phyloP scores from a whole-genome alignment of 1,284 basidiomycete species.

The Pseudozyma flocculosa region DNA sequence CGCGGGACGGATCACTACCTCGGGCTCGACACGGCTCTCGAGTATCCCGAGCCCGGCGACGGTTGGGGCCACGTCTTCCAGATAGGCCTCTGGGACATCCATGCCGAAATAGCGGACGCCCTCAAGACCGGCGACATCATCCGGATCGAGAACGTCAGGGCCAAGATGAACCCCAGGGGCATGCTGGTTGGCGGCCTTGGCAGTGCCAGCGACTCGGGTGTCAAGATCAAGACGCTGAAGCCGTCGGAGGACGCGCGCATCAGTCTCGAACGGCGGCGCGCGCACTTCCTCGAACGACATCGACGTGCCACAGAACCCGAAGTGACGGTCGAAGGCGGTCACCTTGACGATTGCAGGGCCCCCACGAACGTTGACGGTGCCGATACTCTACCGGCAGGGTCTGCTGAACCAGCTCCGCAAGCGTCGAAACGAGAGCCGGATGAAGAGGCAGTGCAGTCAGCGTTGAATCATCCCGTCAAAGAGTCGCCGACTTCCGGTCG shows the following conservation, averaged over 20 bases:
- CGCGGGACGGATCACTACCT: conserved; percentile 39
- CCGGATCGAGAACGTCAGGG: conserved; percentile 39
- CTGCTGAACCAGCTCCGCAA: too few species aligned
- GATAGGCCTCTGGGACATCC: conserved; percentile 44
- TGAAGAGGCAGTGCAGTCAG: too few species aligned
- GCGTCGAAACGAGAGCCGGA: too few species aligned
- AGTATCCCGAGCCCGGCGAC: conserved; percentile 3
- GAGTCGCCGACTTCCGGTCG: background rate
- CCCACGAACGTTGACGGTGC: too few species aligned
- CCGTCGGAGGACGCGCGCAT: conserved; percentile 18
- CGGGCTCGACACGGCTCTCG: background rate
- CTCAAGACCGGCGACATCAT: conserved; percentile 41
- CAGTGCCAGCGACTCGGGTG: conserved; percentile 25
- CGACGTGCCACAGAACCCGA: too few species aligned
- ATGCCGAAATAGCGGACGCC: conserved; percentile 33
- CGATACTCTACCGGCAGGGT: too few species aligned
- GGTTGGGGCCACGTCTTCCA: conserved; percentile 43
- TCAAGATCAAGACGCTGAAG: conserved; percentile 35
- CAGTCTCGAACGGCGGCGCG: conserved; percentile 15
- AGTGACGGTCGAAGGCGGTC: background rate
- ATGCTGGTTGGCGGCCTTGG: conserved; percentile 41
- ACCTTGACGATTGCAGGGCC: background rate
- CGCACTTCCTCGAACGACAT: conserved; percentile 9
- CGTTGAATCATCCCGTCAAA: too few species aligned
- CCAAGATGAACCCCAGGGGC: conserved; percentile 30